Base-by-base conservation (phyloP, 257 asterid species). In the Scutellaria galericulata region DNA sequence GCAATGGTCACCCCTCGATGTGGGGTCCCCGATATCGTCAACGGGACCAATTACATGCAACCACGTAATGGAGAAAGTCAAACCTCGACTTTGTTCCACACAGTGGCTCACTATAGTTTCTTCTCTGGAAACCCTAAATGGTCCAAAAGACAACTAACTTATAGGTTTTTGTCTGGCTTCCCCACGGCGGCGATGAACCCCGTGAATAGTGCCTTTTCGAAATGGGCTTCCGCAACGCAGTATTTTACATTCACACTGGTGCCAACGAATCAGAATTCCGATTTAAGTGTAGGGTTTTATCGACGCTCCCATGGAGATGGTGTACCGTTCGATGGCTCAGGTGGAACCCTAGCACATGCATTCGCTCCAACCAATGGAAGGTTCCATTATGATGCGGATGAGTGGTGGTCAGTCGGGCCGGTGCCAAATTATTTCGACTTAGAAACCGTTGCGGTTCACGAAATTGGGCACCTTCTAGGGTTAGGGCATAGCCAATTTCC, bases 331-430 rank as follows among this genome's bases (percentile, higher is more conserved):
- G 86, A 83, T 10, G 84, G 84, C n/a, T 79, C 22, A 0, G 82
- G 83, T 0, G 81, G 82, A 37, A 18, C 11, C 10, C 11, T 76
- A 18, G 88, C 88, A 0, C 88, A 84, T 10, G 80, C 88, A 0
- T 70, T 14, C 5, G 18, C 77, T 7, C 84, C 88, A 1, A 45
- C 74, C 0, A 4, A 55, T 6, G 88, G 85, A 6, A 69, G 76
- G 72, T 64, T 79, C n/a, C 83, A 73, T 50, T 76, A 31, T 51
- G 81, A 83, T 11, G 75, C 56, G 0, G 84, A 70, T 9, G 84
- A 79, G 55, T 4, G 1, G 6, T 82, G 80, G 76, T 58, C 73
- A 2, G 9, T 31, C 6, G 81, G 65, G 6, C 37, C 70, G 1
- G 1, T 2, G 1, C 18, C 69, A 0, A 10, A 37, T n/a, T 3